phyloP scores from a whole-genome alignment of 441 rosid species.

The Adansonia gregorii region DNA sequence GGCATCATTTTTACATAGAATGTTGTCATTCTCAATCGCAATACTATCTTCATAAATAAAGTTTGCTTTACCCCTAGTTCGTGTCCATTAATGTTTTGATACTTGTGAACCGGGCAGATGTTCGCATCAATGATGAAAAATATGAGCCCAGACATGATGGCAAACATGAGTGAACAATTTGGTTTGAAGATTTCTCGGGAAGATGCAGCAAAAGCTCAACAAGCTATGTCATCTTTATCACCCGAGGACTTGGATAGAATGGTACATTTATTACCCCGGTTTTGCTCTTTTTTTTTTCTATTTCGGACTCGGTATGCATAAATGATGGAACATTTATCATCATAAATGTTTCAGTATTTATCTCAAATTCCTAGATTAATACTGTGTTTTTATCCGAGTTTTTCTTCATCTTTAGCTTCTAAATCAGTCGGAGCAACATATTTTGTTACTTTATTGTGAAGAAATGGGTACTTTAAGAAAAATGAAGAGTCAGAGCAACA shows the following conservation, averaged over 20 bases:
- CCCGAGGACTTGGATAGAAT: constrained; percentile 84
- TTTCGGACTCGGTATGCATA: neutral
- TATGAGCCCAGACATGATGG: constrained; percentile 92
- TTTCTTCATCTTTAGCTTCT: too few relatives aligned
- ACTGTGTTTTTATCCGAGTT: too few relatives aligned
- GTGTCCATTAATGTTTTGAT: neutral
- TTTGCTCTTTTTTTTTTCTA: neutral
- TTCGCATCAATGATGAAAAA: constrained; percentile 81
- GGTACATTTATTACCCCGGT: constrained; percentile 44
- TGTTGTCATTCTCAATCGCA: too few relatives aligned
- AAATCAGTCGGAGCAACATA: too few relatives aligned
- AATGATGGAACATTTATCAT: neutral
- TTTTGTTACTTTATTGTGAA: too few relatives aligned
- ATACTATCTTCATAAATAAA: too few relatives aligned
- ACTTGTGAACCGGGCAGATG: constrained; percentile 58
- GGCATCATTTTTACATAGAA: neutral
- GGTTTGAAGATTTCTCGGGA: constrained; percentile 79
- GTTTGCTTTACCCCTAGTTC: neutral
- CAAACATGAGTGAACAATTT: constrained; percentile 88
- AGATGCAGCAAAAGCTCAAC: constrained; percentile 86
- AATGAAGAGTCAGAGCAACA: too few relatives aligned
- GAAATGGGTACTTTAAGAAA: too few relatives aligned
- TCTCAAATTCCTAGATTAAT: too few relatives aligned
- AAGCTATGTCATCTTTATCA: constrained; percentile 90
- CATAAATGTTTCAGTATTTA: too few relatives aligned